Evolutionary conservation across 2,329 filamentous ascomycete species (phyloP).

Genomic region (Hypomyces rosellus): DNA sequence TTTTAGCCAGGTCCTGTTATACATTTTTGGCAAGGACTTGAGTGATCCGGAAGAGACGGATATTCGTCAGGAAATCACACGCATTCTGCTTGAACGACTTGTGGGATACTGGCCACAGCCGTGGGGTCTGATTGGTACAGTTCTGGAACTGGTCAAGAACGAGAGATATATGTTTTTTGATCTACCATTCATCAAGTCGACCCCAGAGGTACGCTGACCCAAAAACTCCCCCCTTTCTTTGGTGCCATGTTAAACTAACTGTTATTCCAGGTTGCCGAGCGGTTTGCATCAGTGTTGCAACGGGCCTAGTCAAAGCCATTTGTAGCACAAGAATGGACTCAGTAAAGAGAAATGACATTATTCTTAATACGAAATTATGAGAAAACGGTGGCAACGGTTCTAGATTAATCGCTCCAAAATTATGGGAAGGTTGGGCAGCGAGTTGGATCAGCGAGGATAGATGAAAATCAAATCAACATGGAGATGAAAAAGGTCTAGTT

Average conservation of each 20-base stretch:
- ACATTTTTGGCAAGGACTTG: constrained; percentile 74
- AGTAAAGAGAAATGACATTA: not conserved
- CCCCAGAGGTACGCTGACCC: constrained; percentile 62
- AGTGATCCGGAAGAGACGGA: constrained; percentile 69
- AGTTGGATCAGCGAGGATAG: constrained; percentile 12
- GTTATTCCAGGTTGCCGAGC: constrained; percentile 28
- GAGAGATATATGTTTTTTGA: constrained; percentile 89
- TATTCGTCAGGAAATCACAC: constrained; percentile 84
- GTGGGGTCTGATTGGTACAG: constrained; percentile 86
- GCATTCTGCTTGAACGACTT: constrained; percentile 80
- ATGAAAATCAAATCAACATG: constrained; percentile 11
- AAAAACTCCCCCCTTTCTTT: not conserved
- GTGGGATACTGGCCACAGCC: constrained; percentile 88
- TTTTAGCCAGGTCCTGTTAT: constrained; percentile 78
- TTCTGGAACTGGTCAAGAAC: constrained; percentile 87
- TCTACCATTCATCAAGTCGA: constrained; percentile 82
- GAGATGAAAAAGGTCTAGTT: constrained; percentile 7
- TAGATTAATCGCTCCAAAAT: constrained; percentile 2
- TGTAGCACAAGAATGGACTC: not conserved
- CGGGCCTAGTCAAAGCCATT: constrained; percentile 18
- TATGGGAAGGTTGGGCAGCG: constrained; percentile 3
- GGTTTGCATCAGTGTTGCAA: constrained; percentile 30
- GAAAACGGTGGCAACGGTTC: not conserved
- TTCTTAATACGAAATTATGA: constrained; percentile 8
- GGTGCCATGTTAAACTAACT: not conserved